A percentile compares a stretch with the other conserved stretches of the same genome.
phyloP scores from a whole-genome alignment of 192 early-diverging fungal species.

The Chytriomyces sp. region DNA sequence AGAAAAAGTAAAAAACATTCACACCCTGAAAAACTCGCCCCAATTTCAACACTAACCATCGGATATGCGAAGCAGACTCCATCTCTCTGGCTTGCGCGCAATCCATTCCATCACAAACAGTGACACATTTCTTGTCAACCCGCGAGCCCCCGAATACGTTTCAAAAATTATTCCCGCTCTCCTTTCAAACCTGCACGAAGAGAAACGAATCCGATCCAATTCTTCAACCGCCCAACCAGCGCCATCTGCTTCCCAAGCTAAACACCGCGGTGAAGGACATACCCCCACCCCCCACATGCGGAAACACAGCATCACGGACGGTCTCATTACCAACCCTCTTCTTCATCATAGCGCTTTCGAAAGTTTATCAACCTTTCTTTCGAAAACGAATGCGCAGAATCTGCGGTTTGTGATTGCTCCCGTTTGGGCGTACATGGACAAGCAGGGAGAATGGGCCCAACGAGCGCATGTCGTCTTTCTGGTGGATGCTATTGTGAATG shows the following conservation, averaged over 20 bases:
- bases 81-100: constrained; percentile 49
- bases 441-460: neutral
- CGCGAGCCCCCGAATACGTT: constrained; percentile 36
- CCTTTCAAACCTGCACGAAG: constrained; percentile 43
- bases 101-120: constrained; percentile 42
- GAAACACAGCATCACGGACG: constrained; percentile 40
- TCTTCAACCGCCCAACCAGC: neutral
- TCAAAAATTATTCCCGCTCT: constrained; percentile 44
- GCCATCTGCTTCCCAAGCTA: too few species aligned
- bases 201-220: neutral
- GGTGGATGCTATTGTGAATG: constrained; percentile 8
- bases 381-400: constrained; percentile 10
- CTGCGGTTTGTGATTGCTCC: constrained; percentile 3
- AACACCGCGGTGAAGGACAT: neutral
- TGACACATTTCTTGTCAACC: constrained; percentile 37
- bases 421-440: constrained; percentile 35
- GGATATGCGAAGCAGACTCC: constrained; percentile 20
- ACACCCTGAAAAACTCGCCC: neutral
- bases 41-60: neutral
- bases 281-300: constrained; percentile 13
- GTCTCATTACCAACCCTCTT: constrained; percentile 39
- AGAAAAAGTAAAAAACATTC: constrained; percentile 39
- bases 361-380: constrained; percentile 20
- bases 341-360: constrained; percentile 28
- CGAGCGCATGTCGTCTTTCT: constrained; percentile 20